Conservation (phyloP, 129 eudicot species). For the Arctium lappa region DNA sequence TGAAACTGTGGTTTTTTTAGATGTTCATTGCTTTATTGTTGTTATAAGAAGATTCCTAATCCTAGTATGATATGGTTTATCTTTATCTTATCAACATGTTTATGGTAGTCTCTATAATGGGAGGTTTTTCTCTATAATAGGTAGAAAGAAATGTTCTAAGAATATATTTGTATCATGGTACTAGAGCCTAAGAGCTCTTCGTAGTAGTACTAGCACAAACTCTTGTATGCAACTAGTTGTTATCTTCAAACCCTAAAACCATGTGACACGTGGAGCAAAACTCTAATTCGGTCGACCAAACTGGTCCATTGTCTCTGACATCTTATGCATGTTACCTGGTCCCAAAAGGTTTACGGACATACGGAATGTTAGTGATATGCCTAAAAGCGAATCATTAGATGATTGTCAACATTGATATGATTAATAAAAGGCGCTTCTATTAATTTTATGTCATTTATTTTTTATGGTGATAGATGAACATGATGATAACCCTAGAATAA, state of each 20-base stretch:
- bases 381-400: too few relatives aligned
- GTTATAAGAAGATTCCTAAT: not conserved
- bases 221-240: not conserved
- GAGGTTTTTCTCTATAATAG: not conserved
- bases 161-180: not conserved
- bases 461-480: too few relatives aligned
- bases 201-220: not conserved
- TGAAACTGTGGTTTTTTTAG: not conserved
- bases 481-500: too few relatives aligned
- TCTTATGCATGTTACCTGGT: not conserved
- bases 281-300: not conserved
- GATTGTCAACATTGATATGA: too few relatives aligned
- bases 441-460: too few relatives aligned
- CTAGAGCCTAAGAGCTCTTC: not conserved
- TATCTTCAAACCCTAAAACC: not conserved
- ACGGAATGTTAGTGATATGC: too few relatives aligned
- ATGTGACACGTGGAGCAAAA: not conserved
- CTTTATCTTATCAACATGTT: not conserved
- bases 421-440: too few relatives aligned
- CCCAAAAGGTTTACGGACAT: not conserved
- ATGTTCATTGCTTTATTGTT: conserved; percentile 6
- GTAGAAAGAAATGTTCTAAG: not conserved
- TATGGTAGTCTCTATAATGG: not conserved
- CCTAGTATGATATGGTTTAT: not conserved
- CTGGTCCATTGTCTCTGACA: not conserved